A percentile compares a stretch with the other conserved stretches of the same genome.
Conservation (phyloP, 129 eudicot genomes). For the Helianthus tuberosus region DNA sequence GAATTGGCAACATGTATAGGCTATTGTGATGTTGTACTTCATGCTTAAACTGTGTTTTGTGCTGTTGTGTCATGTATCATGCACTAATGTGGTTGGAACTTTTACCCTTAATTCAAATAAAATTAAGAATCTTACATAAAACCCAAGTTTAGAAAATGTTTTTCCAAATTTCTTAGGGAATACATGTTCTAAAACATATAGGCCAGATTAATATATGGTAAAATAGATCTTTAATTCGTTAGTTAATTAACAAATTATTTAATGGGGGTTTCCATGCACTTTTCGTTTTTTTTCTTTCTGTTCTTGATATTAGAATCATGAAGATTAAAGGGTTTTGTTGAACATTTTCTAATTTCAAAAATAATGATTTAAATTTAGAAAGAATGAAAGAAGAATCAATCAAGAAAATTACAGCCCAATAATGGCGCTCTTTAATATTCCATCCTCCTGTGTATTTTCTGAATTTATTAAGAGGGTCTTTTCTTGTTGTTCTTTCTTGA, state of each 20-base stretch:
- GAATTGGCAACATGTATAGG: too few species aligned
- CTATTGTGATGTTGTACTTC: too few species aligned
- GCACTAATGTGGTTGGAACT: too few species aligned
- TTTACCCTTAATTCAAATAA: not conserved
- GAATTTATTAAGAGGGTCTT: slow-evolving; percentile 73
- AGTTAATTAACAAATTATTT: not conserved
- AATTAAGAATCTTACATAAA: slow-evolving; percentile 21
- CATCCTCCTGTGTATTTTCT: slow-evolving; percentile 69
- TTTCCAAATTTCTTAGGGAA: not conserved
- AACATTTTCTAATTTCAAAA: not conserved
- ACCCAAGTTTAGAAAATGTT: not conserved
- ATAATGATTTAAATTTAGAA: not conserved
- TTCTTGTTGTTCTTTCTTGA: slow-evolving; percentile 71
- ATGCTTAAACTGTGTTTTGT: too few species aligned
- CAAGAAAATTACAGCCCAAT: slow-evolving; percentile 85
- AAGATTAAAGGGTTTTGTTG: slow-evolving; percentile 20
- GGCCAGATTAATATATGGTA: not conserved
- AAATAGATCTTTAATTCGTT: not conserved
- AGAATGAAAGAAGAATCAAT: not conserved
- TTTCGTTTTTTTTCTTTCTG: not conserved
- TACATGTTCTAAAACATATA: not conserved
- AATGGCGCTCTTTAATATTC: slow-evolving; percentile 83
- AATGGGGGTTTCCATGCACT: too few species aligned
- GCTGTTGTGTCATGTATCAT: too few species aligned
- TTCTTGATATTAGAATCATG: not conserved